Conservation (phyloP, 208 protist genomes). For the Vickermania spadyakhi region DNA sequence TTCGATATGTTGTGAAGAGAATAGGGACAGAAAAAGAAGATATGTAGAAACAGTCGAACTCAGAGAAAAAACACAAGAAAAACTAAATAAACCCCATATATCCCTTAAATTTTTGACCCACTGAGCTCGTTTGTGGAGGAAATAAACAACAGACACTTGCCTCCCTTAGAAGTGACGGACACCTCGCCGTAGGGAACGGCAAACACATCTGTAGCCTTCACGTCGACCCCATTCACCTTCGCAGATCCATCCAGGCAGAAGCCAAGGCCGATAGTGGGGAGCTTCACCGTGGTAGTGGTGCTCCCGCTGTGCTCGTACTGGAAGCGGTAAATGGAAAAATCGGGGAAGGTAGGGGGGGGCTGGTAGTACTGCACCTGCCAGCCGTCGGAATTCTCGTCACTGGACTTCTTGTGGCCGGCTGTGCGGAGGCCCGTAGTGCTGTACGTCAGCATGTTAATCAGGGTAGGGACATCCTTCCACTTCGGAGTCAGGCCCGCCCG, state of each 20-base stretch:
- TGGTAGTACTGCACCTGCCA: constrained; percentile 83
- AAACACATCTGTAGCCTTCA: constrained; percentile 66
- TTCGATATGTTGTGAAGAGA: too few relatives aligned
- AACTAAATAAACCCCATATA: too few relatives aligned
- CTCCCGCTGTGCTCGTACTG: constrained; percentile 36
- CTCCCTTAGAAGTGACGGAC: constrained; percentile 35
- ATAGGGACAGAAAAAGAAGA: too few relatives aligned
- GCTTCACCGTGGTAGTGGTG: constrained; percentile 21
- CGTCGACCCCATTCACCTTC: constrained; percentile 52
- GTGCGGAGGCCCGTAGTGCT: constrained; percentile 49
- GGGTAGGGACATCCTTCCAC: constrained; percentile 92
- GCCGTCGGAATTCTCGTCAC: constrained; percentile 13
- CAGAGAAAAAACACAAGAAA: too few relatives aligned
- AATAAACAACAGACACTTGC: constrained; percentile 65
- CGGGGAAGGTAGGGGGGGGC: constrained; percentile 64
- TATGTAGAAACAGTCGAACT: too few relatives aligned
- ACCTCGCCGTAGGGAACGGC: constrained; percentile 67
- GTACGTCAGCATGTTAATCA: constrained; percentile 91
- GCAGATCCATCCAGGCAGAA: constrained; percentile 69
- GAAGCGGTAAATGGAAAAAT: constrained; percentile 79
- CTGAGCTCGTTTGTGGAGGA: constrained; percentile 58
- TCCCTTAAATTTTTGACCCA: constrained; percentile 18
- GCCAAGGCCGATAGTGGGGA: constrained; percentile 81
- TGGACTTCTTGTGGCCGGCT: constrained; percentile 34
- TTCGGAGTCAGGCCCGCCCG: constrained; percentile 96